Base-by-base conservation (phyloP, 768 basidiomycete genomes). In the Cystobasidium onofrii region DNA sequence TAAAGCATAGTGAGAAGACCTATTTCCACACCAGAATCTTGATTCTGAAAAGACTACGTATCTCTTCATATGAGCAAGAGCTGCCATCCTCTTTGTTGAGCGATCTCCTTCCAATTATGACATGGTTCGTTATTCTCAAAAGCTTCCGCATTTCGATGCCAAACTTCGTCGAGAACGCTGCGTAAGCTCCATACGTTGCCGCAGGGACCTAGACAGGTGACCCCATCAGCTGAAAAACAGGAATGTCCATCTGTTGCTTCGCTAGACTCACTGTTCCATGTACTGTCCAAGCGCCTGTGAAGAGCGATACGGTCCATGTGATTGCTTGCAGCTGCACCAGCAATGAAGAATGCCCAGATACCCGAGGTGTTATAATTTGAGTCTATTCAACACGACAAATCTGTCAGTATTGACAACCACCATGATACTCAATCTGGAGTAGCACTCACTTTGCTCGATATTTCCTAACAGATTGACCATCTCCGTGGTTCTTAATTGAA, bases 331-430 rank as follows among this genome's bases (percentile, higher is more conserved):
- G 43, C 69, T 23, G 69, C 69, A 29, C 69, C 69, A 27, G 69
- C 69, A 23, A 71, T 55, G 33, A 71, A 71, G 69, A 71, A 71
- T 2, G 69, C 69, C 50, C 50, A 71, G 20, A 71, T 71, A 31
- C 54, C 69, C 31, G 69, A 71, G n/a, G 69, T 71, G 27, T 71
- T 71, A 25, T 71, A 71, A 39, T 71, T 61, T 27, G 69, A 71
- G 41, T 71, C 69, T 71, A 7, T 23, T 9, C 25, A 17, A 18
- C 17, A 57, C 7, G 9, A 18, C 7, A 55, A n/a, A 23, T 29
- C 54, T n/a, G 20, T 55, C n/a, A 55, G 54, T n/a, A n/a, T 23
- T 29, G 7, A 7, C 9, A 7, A 23, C n/a, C 23, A 55, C 36
- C 6, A 34, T 60, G 41, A 17, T 25, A 17, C 29, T 39, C 44